A percentile compares a stretch with the other conserved stretches of the same genome.
phyloP scores from a whole-genome alignment of 495 filamentous ascomycete species.

The Podospora comata region DNA sequence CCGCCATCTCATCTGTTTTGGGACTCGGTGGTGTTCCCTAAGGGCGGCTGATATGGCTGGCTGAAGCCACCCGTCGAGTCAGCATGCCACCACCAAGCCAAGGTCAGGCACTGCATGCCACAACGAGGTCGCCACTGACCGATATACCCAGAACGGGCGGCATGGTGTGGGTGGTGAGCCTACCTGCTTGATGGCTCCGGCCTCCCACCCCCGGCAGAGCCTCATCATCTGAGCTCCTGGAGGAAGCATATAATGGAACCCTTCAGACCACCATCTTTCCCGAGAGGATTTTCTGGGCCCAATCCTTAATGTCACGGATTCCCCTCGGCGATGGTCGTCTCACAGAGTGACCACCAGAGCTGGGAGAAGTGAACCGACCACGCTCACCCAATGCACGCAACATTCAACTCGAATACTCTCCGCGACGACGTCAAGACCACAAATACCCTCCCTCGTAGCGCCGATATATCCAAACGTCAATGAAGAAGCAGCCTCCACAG shows the following conservation, averaged over 20 bases:
- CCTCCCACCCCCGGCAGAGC: neutral
- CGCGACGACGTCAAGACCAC: too few relatives aligned
- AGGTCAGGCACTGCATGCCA: neutral
- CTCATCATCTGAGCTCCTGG: neutral
- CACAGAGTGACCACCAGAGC: neutral
- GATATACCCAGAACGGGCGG: neutral
- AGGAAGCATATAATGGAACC: neutral
- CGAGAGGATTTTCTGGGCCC: neutral
- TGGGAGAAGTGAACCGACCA: neutral
- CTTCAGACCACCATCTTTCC: neutral
- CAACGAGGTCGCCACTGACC: neutral
- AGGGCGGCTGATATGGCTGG: neutral
- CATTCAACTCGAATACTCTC: too few relatives aligned
- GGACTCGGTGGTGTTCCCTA: neutral
- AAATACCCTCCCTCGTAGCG: too few relatives aligned
- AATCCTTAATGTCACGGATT: neutral
- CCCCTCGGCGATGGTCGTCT: neutral
- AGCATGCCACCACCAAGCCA: neutral
- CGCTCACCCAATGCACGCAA: too few relatives aligned
- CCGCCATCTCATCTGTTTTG: neutral
- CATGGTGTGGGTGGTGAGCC: neutral
- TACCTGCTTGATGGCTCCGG: neutral
- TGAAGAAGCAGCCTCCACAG: too few relatives aligned
- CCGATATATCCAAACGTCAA: too few relatives aligned
- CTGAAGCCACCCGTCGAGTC: neutral